phyloP scores from a whole-genome alignment of 495 filamentous ascomycete species.

The Mytilinidion resinicola region DNA sequence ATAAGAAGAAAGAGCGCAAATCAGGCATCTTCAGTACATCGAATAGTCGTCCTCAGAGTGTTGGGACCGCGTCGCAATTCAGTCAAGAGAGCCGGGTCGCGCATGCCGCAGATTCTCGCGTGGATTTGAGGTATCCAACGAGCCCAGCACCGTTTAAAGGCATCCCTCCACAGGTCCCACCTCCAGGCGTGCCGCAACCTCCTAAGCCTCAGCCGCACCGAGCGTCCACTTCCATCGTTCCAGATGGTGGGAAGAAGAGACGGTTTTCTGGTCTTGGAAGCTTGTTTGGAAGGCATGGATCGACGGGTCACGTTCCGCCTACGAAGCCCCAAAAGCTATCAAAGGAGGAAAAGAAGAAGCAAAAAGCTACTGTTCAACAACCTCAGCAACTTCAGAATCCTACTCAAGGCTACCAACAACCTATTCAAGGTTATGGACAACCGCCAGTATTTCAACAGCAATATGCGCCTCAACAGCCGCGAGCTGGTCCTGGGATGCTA shows the following conservation, averaged over 20 bases:
- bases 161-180: slow-evolving; percentile 19
- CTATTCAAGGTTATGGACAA: slow-evolving; percentile 8
- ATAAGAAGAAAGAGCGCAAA: slow-evolving; percentile 17
- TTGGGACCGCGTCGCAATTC: slow-evolving; percentile 22
- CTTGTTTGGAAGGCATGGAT: slow-evolving; percentile 25
- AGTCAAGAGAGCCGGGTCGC: slow-evolving; percentile 26
- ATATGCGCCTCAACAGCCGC: slow-evolving; percentile 12
- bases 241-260: slow-evolving; percentile 43
- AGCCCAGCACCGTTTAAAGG: slow-evolving; percentile 21
- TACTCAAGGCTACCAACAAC: slow-evolving; percentile 1
- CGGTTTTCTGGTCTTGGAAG: slow-evolving; percentile 42
- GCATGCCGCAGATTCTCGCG: slow-evolving; percentile 22
- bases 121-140: slow-evolving; percentile 25
- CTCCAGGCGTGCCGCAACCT: slow-evolving; percentile 3
- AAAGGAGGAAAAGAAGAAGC: slow-evolving; percentile 26
- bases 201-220: slow-evolving; percentile 10
- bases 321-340: slow-evolving; percentile 10
- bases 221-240: slow-evolving; percentile 2
- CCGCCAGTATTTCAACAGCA: slow-evolving; percentile 1
- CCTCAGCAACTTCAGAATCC: slow-evolving; percentile 7
- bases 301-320: slow-evolving; percentile 8
- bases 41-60: slow-evolving; percentile 17
- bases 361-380: slow-evolving; percentile 20
- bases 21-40: slow-evolving; percentile 7
- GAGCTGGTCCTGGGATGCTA: slow-evolving; percentile 8